A percentile compares a stretch with the other conserved stretches of the same genome.
Evolutionary conservation across 495 filamentous ascomycete genomes (phyloP).

Genomic region (Penicillium tannophilum): DNA sequence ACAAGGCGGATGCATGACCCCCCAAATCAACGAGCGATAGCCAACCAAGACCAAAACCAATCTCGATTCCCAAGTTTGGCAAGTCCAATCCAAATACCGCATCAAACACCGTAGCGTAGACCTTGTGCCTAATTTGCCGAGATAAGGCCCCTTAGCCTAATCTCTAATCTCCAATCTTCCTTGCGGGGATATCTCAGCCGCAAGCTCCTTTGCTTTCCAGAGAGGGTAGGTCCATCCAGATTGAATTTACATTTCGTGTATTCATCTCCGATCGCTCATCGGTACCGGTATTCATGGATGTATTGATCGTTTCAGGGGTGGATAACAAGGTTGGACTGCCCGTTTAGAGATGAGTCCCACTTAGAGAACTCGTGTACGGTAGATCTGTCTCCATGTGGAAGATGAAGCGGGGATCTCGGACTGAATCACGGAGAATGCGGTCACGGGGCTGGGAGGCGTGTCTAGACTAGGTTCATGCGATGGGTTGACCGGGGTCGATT

Average conservation of each 20-base stretch:
- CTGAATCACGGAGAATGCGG: not conserved
- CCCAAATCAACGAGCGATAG: too few relatives aligned
- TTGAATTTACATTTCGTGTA: not conserved
- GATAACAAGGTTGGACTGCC: not conserved
- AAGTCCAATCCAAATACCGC: not conserved
- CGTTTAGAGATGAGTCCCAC: not conserved
- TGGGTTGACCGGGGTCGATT: not conserved
- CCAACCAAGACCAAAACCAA: too few relatives aligned
- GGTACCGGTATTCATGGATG: not conserved
- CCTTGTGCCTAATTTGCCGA: not conserved
- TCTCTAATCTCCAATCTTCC: not conserved
- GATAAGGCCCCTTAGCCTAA: not conserved
- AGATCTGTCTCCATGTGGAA: not conserved
- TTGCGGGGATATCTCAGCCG: constrained; percentile 2
- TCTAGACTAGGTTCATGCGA: not conserved
- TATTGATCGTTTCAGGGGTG: not conserved
- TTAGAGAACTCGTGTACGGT: not conserved
- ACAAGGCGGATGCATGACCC: too few relatives aligned
- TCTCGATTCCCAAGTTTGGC: too few relatives aligned
- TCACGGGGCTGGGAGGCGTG: not conserved
- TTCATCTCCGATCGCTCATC: not conserved
- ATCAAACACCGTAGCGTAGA: not conserved
- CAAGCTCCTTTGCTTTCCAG: not conserved
- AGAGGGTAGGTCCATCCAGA: not conserved
- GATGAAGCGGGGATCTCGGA: not conserved